phyloP scores from a whole-genome alignment of 306 rosid genomes.

The Coriaria nepalensis region DNA sequence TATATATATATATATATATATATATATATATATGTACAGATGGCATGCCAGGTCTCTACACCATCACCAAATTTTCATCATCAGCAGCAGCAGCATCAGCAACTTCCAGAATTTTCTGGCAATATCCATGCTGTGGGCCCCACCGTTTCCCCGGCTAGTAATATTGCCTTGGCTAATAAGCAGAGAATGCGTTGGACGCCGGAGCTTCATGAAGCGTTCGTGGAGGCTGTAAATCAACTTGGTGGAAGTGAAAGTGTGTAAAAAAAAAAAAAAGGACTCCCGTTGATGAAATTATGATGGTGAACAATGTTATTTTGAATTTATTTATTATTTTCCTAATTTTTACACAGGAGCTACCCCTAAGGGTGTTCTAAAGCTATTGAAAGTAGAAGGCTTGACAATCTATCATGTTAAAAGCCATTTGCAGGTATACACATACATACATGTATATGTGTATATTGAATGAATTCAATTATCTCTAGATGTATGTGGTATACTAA shows the following conservation, averaged over 20 bases:
- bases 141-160: constrained; percentile 39
- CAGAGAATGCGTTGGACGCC: constrained; percentile 99
- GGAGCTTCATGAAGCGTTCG: constrained; percentile 95
- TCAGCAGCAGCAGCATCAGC: constrained; percentile 42
- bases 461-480: constrained; percentile 21
- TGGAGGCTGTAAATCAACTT: constrained; percentile 91
- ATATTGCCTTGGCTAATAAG: constrained; percentile 41
- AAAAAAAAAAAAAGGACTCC: background rate
- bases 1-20: too few relatives aligned
- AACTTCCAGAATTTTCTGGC: constrained; percentile 34
- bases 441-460: too few relatives aligned
- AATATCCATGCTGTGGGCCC: constrained; percentile 36
- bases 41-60: constrained; percentile 42
- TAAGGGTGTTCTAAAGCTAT: constrained; percentile 89
- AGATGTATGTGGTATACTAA: constrained; percentile 18
- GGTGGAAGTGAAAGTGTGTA: constrained; percentile 97
- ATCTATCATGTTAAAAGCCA: constrained; percentile 99
- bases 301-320: constrained; percentile 18
- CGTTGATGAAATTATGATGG: background rate
- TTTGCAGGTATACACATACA: constrained; percentile 51
- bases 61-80: constrained; percentile 33
- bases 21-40: too few relatives aligned
- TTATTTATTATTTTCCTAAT: constrained; percentile 5
- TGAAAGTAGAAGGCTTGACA: constrained; percentile 92
- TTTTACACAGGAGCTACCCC: constrained; percentile 82